These are phyloP conservation scores for Fraxinus greggii DNA, from an alignment of 305 asterid genomes.

Conservation along the genomic window DNA sequence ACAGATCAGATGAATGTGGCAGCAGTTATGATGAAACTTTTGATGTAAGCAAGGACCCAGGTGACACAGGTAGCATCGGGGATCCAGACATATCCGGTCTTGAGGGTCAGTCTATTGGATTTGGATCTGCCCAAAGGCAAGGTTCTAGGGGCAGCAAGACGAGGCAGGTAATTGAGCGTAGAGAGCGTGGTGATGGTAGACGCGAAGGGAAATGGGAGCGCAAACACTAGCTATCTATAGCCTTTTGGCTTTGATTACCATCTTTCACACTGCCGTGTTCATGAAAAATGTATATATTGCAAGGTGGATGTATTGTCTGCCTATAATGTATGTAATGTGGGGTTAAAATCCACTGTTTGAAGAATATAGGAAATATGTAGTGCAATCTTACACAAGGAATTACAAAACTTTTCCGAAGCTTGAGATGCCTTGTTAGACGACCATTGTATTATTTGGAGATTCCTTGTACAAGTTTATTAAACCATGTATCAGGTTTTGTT, in stretches of 20 bases:
- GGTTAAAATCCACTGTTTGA: neutral
- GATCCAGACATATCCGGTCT: constrained; percentile 71
- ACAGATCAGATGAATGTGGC: constrained; percentile 73
- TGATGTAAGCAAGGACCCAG: constrained; percentile 77
- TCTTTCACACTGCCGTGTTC: neutral
- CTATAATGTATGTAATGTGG: neutral
- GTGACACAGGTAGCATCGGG: constrained; percentile 87
- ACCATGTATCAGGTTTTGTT: neutral
- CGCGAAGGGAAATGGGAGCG: constrained; percentile 99
- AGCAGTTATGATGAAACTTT: constrained; percentile 79
- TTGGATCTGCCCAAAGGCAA: constrained; percentile 58
- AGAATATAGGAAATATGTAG: neutral
- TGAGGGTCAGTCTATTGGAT: constrained; percentile 60
- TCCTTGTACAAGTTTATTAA: neutral
- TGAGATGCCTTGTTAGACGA: neutral
- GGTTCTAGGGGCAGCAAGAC: constrained; percentile 73
- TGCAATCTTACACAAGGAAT: neutral
- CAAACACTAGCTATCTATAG: constrained; percentile 52
- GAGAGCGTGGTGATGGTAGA: constrained; percentile 86
- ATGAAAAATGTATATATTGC: neutral
- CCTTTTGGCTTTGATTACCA: neutral
- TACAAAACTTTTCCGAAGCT: neutral
- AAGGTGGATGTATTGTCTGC: neutral
- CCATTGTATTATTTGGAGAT: neutral
- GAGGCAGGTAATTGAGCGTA: constrained; percentile 76